Percentiles rank a stretch among this genome's conserved stretches.
phyloP scores from a whole-genome alignment of 176 grass and related monocot genomes.

The Oryza rufipogon region DNA sequence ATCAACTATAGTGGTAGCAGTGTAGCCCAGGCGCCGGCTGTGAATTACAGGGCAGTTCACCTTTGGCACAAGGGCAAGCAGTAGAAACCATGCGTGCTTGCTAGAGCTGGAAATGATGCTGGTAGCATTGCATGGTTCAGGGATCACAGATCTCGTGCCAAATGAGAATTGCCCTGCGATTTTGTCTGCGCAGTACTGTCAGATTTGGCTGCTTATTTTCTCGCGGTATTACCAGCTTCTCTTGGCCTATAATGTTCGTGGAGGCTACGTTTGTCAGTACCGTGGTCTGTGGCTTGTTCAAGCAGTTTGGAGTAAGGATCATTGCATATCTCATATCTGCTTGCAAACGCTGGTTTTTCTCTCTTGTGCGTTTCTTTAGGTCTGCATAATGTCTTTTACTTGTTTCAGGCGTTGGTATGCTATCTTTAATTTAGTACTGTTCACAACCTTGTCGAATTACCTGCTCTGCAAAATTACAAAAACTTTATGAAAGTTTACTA shows the following conservation, averaged over 20 bases:
- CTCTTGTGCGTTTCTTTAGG: too few relatives aligned
- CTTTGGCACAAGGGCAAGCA: slow-evolving; percentile 43
- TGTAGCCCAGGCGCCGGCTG: not conserved
- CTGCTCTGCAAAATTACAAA: too few relatives aligned
- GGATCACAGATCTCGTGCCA: slow-evolving; percentile 25
- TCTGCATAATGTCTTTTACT: too few relatives aligned
- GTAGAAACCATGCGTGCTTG: not conserved
- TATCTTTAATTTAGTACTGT: too few relatives aligned
- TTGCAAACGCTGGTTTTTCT: not conserved
- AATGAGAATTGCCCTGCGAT: slow-evolving; percentile 81
- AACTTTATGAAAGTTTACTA: too few relatives aligned
- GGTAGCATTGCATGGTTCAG: not conserved
- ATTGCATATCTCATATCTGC: not conserved
- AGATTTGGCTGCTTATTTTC: not conserved
- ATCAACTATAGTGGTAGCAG: not conserved
- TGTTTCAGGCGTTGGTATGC: too few relatives aligned
- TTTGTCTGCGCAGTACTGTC: slow-evolving; percentile 20
- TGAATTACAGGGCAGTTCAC: slow-evolving; percentile 56
- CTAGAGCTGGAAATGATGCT: too few relatives aligned
- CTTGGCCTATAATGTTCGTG: not conserved
- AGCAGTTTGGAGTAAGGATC: not conserved
- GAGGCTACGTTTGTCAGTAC: not conserved
- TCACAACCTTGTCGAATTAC: too few relatives aligned
- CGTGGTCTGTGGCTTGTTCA: not conserved
- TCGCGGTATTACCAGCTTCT: not conserved